phyloP scores from a whole-genome alignment of 768 basidiomycete species.

The Dentipellis sp. region DNA sequence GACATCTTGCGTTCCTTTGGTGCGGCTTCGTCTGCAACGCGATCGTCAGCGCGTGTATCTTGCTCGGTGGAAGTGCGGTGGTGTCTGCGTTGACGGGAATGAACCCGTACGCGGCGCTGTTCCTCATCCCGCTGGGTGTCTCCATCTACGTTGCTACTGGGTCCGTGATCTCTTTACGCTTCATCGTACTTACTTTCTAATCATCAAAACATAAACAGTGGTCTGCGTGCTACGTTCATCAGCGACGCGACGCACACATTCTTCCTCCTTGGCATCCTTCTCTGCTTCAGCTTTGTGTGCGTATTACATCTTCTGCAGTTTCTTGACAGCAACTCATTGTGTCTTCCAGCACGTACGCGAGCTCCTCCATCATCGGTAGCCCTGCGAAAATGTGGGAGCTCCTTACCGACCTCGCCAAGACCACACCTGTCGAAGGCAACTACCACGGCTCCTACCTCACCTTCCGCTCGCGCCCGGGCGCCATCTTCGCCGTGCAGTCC shows the following conservation, averaged over 20 bases:
- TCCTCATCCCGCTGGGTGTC: conserved; percentile 33
- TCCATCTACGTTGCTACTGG: conserved; percentile 24
- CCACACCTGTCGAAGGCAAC: conserved; percentile 26
- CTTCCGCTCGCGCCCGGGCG: conserved; percentile 21
- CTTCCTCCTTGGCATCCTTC: conserved; percentile 26
- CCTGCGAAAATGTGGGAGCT: conserved; percentile 17
- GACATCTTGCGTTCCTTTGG: conserved; percentile 21
- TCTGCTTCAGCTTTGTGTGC: conserved; percentile 20
- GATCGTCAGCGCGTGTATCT: conserved; percentile 26
- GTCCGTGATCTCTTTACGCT: neutral
- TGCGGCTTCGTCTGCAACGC: conserved; percentile 17
- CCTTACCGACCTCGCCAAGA: conserved; percentile 19
- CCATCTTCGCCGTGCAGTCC: conserved; percentile 19
- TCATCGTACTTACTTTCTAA: too few relatives aligned
- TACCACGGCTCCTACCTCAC: conserved; percentile 28
- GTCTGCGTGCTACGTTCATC: conserved; percentile 24
- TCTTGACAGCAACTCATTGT: neutral
- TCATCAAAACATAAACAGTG: conserved; percentile 11
- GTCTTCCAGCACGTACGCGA: conserved; percentile 17
- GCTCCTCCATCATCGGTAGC: conserved; percentile 28
- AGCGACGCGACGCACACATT: conserved; percentile 27
- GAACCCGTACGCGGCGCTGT: conserved; percentile 28
- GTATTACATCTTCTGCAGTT: conserved; percentile 15
- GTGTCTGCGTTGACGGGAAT: conserved; percentile 32
- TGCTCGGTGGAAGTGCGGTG: conserved; percentile 30